Conservation (phyloP, 2,329 filamentous ascomycete species). For the Tothia fuscella region DNA sequence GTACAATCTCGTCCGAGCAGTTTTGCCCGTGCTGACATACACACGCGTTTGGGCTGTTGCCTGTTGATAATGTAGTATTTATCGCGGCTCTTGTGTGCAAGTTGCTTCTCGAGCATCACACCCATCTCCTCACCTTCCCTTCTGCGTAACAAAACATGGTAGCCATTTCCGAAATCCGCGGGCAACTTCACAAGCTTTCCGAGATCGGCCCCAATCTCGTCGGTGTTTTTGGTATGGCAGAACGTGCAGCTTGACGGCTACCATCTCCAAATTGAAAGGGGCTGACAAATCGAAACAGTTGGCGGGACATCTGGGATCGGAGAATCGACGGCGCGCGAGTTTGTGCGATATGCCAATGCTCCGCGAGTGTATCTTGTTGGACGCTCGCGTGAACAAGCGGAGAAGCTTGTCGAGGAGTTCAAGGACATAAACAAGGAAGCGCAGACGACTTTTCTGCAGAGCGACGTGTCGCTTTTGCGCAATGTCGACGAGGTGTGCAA, state of each 20-base stretch:
- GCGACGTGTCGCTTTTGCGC: conserved; percentile 28
- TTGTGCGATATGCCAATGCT: conserved; percentile 26
- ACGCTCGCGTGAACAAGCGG: conserved; percentile 27
- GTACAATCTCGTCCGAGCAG: background rate
- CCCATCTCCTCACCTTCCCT: background rate
- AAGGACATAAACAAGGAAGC: conserved; percentile 26
- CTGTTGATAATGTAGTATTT: too few relatives aligned
- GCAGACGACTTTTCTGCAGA: conserved; percentile 28
- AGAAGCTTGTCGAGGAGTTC: conserved; percentile 26
- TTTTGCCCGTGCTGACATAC: background rate
- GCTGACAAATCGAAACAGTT: conserved; percentile 14
- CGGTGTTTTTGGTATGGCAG: conserved; percentile 20
- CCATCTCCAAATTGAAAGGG: background rate
- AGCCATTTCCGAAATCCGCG: conserved; percentile 6
- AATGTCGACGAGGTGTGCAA: conserved; percentile 32
- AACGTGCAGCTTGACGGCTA: background rate
- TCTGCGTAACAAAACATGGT: conserved; percentile 10
- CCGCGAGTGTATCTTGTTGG: conserved; percentile 33
- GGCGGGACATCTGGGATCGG: conserved; percentile 34
- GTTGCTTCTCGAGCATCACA: too few relatives aligned
- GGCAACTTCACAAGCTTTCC: conserved; percentile 4
- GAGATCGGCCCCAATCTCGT: conserved; percentile 18
- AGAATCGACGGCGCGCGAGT: conserved; percentile 30
- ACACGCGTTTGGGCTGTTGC: too few relatives aligned
- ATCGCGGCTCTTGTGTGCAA: too few relatives aligned